These are phyloP conservation scores for Golubevia pallescens DNA, from an alignment of 1,284 basidiomycete genomes.

Conservation along the genomic window DNA sequence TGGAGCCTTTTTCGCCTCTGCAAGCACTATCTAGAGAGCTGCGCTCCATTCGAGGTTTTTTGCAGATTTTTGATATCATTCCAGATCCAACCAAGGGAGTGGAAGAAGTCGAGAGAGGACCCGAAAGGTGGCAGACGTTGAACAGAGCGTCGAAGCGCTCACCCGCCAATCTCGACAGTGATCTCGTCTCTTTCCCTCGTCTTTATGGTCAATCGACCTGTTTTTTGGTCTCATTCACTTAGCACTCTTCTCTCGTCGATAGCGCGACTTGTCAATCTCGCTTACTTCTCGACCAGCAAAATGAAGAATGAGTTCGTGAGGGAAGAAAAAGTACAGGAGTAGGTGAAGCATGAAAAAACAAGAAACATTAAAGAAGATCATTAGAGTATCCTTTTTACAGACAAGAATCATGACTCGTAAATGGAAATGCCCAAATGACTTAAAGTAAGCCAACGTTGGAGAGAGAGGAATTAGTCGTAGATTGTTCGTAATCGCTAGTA, in stretches of 20 bases:
- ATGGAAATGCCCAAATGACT: background rate
- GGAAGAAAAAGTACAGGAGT: background rate
- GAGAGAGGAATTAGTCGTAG: background rate
- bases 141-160: background rate
- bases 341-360: background rate
- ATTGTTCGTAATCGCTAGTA: too few relatives aligned
- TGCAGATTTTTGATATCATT: too few relatives aligned
- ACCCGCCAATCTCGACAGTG: too few relatives aligned
- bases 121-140: too few relatives aligned
- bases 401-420: background rate
- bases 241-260: background rate
- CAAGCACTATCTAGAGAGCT: too few relatives aligned
- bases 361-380: background rate
- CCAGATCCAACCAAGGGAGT: background rate
- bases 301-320: background rate
- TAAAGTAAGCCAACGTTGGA: background rate
- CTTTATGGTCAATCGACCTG: too few relatives aligned
- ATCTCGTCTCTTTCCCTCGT: background rate
- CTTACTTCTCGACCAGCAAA: background rate
- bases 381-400: background rate
- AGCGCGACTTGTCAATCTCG: background rate
- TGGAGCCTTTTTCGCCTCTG: too few relatives aligned
- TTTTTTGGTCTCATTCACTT: background rate
- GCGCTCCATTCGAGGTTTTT: too few relatives aligned
- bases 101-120: too few relatives aligned